Evolutionary conservation across 1,284 basidiomycete species (phyloP).

Genomic region (Pholiota adiposa): DNA sequence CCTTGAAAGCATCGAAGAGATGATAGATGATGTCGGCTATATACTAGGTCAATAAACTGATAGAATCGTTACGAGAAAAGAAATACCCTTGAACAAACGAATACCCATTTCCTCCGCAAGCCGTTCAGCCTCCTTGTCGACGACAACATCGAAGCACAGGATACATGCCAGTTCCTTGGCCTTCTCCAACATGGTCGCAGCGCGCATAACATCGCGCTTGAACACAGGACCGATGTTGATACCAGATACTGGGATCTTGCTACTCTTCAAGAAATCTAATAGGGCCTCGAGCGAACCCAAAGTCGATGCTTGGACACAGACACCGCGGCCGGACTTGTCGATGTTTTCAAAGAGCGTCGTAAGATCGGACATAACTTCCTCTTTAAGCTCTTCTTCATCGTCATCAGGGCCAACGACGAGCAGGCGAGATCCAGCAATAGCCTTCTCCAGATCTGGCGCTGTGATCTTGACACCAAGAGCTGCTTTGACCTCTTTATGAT

Average conservation of each 20-base stretch:
- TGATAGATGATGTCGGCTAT: conserved; percentile 98
- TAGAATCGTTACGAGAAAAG: conserved; percentile 18
- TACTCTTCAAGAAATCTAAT: conserved; percentile 92
- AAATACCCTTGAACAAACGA: conserved; percentile 86
- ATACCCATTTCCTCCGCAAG: conserved; percentile 95
- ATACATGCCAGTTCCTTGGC: conserved; percentile 96
- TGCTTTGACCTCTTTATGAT: conserved; percentile 98
- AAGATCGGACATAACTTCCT: conserved; percentile 97
- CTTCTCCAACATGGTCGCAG: conserved; percentile 94
- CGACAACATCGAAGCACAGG: conserved; percentile 95
- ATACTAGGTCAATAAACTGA: conserved; percentile 12
- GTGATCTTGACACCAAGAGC: conserved; percentile 97
- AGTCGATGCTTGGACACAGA: conserved; percentile 98
- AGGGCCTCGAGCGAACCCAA: conserved; percentile 97
- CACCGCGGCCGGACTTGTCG: conserved; percentile 94
- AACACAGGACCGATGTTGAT: conserved; percentile 99
- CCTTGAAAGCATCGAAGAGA: conserved; percentile 96
- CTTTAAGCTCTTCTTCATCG: conserved; percentile 93
- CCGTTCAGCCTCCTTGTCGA: conserved; percentile 91
- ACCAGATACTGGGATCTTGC: conserved; percentile 97
- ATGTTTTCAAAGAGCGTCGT: conserved; percentile 90
- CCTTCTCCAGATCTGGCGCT: conserved; percentile 96
- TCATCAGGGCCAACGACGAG: conserved; percentile 93
- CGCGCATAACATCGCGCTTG: conserved; percentile 94
- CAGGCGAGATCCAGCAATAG: conserved; percentile 96